These are phyloP conservation scores for Zygotorulaspora florentina DNA, from an alignment of 805 yeast species.

Conservation along the genomic window DNA sequence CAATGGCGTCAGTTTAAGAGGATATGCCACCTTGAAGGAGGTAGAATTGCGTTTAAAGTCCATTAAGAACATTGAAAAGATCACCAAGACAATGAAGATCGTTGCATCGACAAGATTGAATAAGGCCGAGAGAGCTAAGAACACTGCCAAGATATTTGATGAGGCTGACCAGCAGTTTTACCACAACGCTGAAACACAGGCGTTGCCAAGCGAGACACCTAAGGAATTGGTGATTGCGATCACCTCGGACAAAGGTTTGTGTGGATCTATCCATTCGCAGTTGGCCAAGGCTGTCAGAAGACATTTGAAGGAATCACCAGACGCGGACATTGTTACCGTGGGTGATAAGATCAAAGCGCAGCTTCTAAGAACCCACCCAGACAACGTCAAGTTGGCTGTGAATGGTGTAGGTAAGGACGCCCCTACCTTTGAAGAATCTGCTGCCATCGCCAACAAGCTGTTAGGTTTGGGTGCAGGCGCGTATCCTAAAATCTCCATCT, in stretches of 20 bases:
- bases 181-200: conserved; percentile 73
- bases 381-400: conserved; percentile 67
- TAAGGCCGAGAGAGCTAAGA: conserved; percentile 95
- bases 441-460: conserved; percentile 84
- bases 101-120: conserved; percentile 96
- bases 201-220: conserved; percentile 41
- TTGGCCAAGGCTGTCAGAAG: conserved; percentile 82
- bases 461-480: conserved; percentile 38
- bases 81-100: conserved; percentile 99
- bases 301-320: conserved; percentile 57
- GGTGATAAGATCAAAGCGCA: conserved; percentile 95
- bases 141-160: conserved; percentile 78
- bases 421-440: conserved; percentile 87
- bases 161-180: conserved; percentile 75
- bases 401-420: conserved; percentile 95
- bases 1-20: conserved; percentile 43
- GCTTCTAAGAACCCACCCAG: conserved; percentile 75
- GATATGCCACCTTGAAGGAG: conserved; percentile 97
- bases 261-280: conserved; percentile 98
- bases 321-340: conserved; percentile 75
- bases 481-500: conserved; percentile 73
- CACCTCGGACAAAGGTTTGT: conserved; percentile 96
- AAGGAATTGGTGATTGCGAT: conserved; percentile 81
- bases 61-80: conserved; percentile 97
- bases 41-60: conserved; percentile 97